phyloP scores from a whole-genome alignment of 768 basidiomycete genomes.

The Leccinum uliginosum region DNA sequence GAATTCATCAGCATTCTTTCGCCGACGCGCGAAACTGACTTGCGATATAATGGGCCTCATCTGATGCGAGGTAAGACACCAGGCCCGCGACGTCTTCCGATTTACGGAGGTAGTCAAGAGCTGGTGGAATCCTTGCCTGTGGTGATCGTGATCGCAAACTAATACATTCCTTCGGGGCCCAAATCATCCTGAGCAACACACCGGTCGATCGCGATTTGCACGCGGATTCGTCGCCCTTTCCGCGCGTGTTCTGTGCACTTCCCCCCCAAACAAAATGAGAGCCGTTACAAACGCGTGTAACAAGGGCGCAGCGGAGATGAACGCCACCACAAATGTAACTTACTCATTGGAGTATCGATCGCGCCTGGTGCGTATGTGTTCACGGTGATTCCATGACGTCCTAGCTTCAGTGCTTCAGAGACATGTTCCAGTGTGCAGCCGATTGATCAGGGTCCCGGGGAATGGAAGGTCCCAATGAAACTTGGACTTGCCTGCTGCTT shows the following conservation, averaged over 20 bases:
- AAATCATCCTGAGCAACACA: background rate
- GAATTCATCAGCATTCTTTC: background rate
- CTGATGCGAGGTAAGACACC: background rate
- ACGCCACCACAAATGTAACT: constrained; percentile 8
- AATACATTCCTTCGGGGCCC: background rate
- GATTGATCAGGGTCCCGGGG: background rate
- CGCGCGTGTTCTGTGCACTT: background rate
- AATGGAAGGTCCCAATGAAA: background rate
- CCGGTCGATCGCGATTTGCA: background rate
- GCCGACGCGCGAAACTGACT: background rate
- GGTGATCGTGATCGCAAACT: background rate
- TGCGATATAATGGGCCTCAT: background rate
- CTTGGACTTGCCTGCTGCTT: constrained; percentile 12
- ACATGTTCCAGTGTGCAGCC: background rate
- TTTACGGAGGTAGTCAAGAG: background rate
- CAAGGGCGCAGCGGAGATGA: background rate
- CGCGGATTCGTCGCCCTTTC: background rate
- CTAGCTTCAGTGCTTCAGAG: constrained; percentile 34
- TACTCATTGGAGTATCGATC: constrained; percentile 6
- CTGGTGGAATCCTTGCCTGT: background rate
- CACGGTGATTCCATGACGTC: constrained; percentile 36
- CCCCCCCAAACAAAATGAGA: background rate
- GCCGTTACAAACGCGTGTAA: background rate
- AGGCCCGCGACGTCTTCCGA: background rate
- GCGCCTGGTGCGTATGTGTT: constrained; percentile 35